Percentiles rank a stretch among this genome's conserved stretches.
phyloP scores from a whole-genome alignment of 371 early-diverging fungal species.

The Chytridium lagenaria region DNA sequence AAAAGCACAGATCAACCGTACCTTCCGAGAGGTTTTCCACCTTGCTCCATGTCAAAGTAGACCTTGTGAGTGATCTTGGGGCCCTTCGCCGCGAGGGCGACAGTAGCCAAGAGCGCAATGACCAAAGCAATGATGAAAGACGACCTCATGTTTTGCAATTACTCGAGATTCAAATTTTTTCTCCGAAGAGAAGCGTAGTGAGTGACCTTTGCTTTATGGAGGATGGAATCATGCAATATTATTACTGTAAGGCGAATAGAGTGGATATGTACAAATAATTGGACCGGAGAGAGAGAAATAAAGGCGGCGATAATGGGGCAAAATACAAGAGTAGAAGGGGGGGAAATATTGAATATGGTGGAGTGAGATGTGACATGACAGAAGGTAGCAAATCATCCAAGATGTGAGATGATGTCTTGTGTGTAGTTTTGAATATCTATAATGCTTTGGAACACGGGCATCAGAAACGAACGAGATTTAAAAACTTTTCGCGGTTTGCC shows the following conservation, averaged over 20 bases:
- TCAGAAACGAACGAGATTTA: neutral
- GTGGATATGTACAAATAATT: too few species aligned
- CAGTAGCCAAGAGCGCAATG: constrained; percentile 24
- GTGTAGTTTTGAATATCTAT: neutral
- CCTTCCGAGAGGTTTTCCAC: constrained; percentile 82
- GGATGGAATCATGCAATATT: neutral
- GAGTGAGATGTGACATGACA: neutral
- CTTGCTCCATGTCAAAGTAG: constrained; percentile 90
- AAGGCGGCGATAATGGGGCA: too few species aligned
- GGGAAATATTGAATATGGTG: neutral
- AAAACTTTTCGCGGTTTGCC: neutral
- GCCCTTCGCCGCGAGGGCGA: constrained; percentile 38
- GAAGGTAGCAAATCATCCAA: too few species aligned
- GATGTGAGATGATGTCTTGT: neutral
- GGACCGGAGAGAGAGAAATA: too few species aligned
- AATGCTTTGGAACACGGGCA: neutral
- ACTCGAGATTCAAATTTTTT: neutral
- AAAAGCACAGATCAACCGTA: constrained; percentile 57
- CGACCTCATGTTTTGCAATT: neutral
- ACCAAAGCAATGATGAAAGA: constrained; percentile 18
- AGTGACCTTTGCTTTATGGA: neutral
- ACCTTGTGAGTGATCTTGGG: constrained; percentile 61
- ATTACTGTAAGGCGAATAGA: too few species aligned
- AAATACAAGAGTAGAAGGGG: too few species aligned
- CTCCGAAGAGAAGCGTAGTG: neutral